Base-by-base conservation (phyloP, 2,329 filamentous ascomycete species). In the Rhinocladiella mackenziei region DNA sequence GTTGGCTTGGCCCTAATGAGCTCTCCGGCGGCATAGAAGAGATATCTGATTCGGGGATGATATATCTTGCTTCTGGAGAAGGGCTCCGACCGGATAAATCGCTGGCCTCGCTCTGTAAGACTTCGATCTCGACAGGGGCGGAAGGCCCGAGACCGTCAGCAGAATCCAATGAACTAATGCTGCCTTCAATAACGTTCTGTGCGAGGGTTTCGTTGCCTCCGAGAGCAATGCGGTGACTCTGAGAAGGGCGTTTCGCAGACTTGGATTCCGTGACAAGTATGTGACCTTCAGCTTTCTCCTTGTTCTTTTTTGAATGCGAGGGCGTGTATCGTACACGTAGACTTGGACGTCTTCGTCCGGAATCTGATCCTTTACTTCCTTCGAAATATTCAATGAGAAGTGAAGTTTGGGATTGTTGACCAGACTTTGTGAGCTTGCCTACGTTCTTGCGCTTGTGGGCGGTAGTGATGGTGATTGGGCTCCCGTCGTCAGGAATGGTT, bases 381-480 rank as follows among this genome's bases (percentile, higher is more conserved):
- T 95, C 89, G 60, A 94, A 96, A 67, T 94, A 95, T 69, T 96
- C 89, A 60, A 96, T 96, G 58, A 96, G 74, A 55, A 96, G 75
- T 44, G 87, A 94, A 26, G 89, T 94, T 70, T 94, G 89, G 33
- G 87, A 94, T 58, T 78, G 67, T 32, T 77, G 65, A 61, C 67
- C 62, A 60, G 70, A 66, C 63, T 66, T 74, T 66, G 72, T 72
- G 45, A 77, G 68, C 51, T 68, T 75, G 50, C 74, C 69, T 56
- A 72, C 76, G 75, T 79, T 63, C 80, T 82, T 58, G 68, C 80
- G 77, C 66, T 85, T 74, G 61, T 77, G 78, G 30, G 68, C 64
- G 58, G 91, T 95, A 62, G 84, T 82, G 64, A 98, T 94, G 49
- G 88, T 97, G 60, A 98, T 83, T 30, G 89, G 89, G 40, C 86